A percentile compares a stretch with the other conserved stretches of the same genome.
These are phyloP conservation scores for Neodidymelliopsis sp. DNA, from an alignment of 2,329 filamentous ascomycete species.

Conservation along the genomic window DNA sequence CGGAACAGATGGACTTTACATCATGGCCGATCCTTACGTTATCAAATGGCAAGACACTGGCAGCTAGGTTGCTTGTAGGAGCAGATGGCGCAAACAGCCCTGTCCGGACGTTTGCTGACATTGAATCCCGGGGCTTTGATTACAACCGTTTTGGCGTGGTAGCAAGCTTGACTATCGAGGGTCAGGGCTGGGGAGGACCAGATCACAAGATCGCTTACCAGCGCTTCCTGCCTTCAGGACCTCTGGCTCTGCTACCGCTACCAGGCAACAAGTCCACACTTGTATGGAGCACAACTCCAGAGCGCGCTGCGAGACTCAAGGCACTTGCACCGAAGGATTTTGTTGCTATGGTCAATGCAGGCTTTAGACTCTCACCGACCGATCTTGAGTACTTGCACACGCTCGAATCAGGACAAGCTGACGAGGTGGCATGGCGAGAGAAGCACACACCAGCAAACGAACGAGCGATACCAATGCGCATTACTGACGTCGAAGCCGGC, in stretches of 20 bases:
- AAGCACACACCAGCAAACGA: constrained; percentile 68
- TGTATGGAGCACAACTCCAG: constrained; percentile 92
- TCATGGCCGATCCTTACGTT: constrained; percentile 88
- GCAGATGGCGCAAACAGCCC: constrained; percentile 96
- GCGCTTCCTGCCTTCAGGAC: constrained; percentile 90
- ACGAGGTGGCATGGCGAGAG: constrained; percentile 86
- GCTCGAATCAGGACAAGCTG: constrained; percentile 59
- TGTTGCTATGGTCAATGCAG: constrained; percentile 87
- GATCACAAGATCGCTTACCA: constrained; percentile 83
- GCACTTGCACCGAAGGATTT: constrained; percentile 76
- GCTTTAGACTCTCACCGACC: constrained; percentile 79
- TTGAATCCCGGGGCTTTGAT: constrained; percentile 88
- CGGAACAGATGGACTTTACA: constrained; percentile 75
- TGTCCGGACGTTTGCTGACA: constrained; percentile 87
- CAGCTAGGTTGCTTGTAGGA: constrained; percentile 85
- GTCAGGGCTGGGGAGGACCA: constrained; percentile 48
- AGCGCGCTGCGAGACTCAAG: constrained; percentile 81
- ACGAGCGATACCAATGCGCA: constrained; percentile 66
- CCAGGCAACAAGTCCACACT: constrained; percentile 83
- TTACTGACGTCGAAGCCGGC: constrained; percentile 76
- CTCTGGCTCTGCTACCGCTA: constrained; percentile 88
- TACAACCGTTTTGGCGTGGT: constrained; percentile 91
- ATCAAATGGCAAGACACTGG: constrained; percentile 70
- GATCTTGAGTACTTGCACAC: constrained; percentile 87
- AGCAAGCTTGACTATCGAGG: constrained; percentile 80